Conservation (phyloP, 805 yeast genomes). For the Dipodascopsis tothii region DNA sequence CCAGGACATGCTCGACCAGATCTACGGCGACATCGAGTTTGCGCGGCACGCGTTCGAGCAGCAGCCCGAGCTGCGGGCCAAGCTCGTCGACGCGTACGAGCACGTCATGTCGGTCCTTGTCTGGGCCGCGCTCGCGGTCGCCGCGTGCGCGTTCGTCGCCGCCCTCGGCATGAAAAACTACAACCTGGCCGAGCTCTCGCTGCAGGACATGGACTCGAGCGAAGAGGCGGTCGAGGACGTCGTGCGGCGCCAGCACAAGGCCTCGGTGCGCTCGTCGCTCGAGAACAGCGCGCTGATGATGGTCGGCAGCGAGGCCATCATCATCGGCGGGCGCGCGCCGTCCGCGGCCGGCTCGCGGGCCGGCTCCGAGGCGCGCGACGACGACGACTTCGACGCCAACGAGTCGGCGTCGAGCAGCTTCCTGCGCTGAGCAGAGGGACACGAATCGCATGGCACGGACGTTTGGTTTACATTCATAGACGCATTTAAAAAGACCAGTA, state of each 20-base stretch:
- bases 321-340: background rate
- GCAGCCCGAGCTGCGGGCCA: constrained; percentile 12
- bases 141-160: constrained; percentile 10
- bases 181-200: constrained; percentile 12
- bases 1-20: constrained; percentile 24
- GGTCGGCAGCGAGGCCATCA: background rate
- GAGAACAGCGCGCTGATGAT: background rate
- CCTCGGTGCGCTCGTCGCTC: background rate
- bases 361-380: no score
- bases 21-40: constrained; percentile 18
- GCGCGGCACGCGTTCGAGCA: constrained; percentile 10
- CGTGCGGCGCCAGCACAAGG: background rate
- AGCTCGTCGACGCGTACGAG: constrained; percentile 11
- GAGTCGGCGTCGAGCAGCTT: background rate
- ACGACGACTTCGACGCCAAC: no score
- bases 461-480: no score
- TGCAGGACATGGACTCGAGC: background rate
- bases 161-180: constrained; percentile 16
- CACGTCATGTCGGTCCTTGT: constrained; percentile 18
- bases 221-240: background rate
- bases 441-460: background rate
- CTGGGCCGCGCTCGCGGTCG: constrained; percentile 15
- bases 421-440: background rate
- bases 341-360: no score
- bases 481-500: no score